Conservation (phyloP, 179 eudicot species). For the Pouteria campechiana region DNA sequence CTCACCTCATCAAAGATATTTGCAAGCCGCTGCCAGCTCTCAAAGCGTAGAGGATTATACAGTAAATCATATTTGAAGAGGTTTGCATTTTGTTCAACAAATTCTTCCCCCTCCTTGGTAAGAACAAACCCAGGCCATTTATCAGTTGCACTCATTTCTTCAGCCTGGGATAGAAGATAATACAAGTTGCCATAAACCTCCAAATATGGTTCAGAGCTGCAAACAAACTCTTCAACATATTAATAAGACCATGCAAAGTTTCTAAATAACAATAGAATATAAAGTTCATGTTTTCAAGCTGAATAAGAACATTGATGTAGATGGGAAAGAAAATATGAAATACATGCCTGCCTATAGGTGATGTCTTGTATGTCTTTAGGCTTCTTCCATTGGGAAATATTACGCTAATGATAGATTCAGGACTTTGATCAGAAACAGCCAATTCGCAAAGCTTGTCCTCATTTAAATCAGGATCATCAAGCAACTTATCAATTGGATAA, state of each 20-base stretch:
- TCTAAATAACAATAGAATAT: not conserved
- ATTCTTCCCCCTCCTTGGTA: slow-evolving; percentile 96
- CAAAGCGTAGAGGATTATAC: slow-evolving; percentile 82
- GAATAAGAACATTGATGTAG: slow-evolving; percentile 1
- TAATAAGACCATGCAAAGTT: slow-evolving; percentile 3
- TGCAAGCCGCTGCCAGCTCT: slow-evolving; percentile 97
- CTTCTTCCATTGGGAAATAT: slow-evolving; percentile 48
- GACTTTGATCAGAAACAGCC: slow-evolving; percentile 71
- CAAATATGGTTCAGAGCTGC: slow-evolving; percentile 87
- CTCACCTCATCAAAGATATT: slow-evolving; percentile 91
- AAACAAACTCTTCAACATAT: slow-evolving; percentile 11
- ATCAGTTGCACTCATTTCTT: slow-evolving; percentile 90
- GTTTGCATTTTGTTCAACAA: slow-evolving; percentile 79
- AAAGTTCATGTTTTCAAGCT: not conserved
- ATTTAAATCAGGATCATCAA: slow-evolving; percentile 67
- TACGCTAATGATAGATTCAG: slow-evolving; percentile 40
- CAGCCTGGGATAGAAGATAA: slow-evolving; percentile 80
- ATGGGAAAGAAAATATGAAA: slow-evolving; percentile 3
- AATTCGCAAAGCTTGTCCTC: slow-evolving; percentile 88
- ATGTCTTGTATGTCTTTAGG: slow-evolving; percentile 31
- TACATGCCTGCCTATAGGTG: slow-evolving; percentile 42
- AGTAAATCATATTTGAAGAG: slow-evolving; percentile 88
- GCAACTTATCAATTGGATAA: slow-evolving; percentile 75
- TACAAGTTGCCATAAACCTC: slow-evolving; percentile 92
- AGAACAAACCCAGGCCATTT: slow-evolving; percentile 99